Evolutionary conservation across 2,329 filamentous ascomycete species (phyloP).

Genomic region (Fusarium beomiforme): DNA sequence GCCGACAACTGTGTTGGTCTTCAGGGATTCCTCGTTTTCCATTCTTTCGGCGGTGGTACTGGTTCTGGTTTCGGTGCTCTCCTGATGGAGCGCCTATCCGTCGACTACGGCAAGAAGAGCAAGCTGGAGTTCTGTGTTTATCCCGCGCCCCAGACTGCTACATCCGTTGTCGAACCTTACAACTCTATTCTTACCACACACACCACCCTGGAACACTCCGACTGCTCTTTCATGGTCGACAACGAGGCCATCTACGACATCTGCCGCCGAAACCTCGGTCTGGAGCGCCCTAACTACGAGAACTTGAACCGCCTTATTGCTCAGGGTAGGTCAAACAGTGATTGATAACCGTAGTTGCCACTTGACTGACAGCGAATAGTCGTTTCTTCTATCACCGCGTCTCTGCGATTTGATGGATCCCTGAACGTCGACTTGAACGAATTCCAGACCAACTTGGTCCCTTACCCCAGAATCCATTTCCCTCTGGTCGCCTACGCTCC

Average conservation of each 20-base stretch:
- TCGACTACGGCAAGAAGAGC: constrained; percentile 99
- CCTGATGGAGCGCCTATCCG: constrained; percentile 97
- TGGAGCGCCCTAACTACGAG: constrained; percentile 97
- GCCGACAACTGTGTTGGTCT: constrained; percentile 98
- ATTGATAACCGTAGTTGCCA: not conserved
- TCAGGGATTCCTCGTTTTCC: constrained; percentile 99
- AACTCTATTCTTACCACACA: constrained; percentile 99
- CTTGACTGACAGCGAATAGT: constrained; percentile 63
- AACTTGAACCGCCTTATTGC: constrained; percentile 99
- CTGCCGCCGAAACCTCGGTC: constrained; percentile 95
- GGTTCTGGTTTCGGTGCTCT: constrained; percentile 98
- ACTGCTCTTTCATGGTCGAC: constrained; percentile 99
- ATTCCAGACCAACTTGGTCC: constrained; percentile 99
- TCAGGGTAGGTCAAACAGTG: constrained; percentile 70
- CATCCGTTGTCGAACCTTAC: constrained; percentile 98
- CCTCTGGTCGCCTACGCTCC: constrained; percentile 96
- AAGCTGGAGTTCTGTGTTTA: constrained; percentile 99
- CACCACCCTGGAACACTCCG: constrained; percentile 98
- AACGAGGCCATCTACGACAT: constrained; percentile 99
- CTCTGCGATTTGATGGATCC: constrained; percentile 97
- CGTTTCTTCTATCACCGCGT: constrained; percentile 97
- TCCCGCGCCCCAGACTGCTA: constrained; percentile 95
- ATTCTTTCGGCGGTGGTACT: constrained; percentile 99
- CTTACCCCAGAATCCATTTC: constrained; percentile 99
- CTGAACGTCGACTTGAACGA: constrained; percentile 99